Percentiles rank a stretch among this genome's conserved stretches.
Conservation (phyloP, 139 green algal genomes). For the Chlorokybus atmophyticus region DNA sequence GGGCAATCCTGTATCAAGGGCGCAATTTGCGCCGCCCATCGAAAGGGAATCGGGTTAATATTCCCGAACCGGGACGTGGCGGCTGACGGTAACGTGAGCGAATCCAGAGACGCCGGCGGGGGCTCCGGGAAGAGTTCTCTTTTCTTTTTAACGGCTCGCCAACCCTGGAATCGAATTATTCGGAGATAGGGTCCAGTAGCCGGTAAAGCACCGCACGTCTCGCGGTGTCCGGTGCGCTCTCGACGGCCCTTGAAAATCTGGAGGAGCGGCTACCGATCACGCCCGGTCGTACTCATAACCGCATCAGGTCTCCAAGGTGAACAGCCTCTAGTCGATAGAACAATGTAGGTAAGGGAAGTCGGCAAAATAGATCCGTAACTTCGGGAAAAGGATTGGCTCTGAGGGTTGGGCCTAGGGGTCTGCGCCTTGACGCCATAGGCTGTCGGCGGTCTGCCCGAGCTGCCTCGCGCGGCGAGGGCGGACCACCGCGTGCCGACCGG, state of each 20-base stretch:
- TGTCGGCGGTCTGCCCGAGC: slow-evolving; percentile 51
- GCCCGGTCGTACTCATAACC: slow-evolving; percentile 83
- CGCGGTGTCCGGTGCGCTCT: slow-evolving; percentile 65
- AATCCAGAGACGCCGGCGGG: slow-evolving; percentile 65
- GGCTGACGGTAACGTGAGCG: slow-evolving; percentile 68
- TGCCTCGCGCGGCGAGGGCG: slow-evolving; percentile 41
- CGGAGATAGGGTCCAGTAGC: slow-evolving; percentile 70
- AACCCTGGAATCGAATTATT: slow-evolving; percentile 74
- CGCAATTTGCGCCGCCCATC: slow-evolving; percentile 54
- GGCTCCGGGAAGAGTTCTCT: slow-evolving; percentile 82
- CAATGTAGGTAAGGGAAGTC: slow-evolving; percentile 92
- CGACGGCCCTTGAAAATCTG: slow-evolving; percentile 79
- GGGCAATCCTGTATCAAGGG: slow-evolving; percentile 73
- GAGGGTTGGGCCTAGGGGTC: slow-evolving; percentile 68
- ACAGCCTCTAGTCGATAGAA: slow-evolving; percentile 90
- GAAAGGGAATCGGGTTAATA: slow-evolving; percentile 88
- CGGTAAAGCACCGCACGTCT: slow-evolving; percentile 74
- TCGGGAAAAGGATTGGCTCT: slow-evolving; percentile 92
- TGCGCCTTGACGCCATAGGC: slow-evolving; percentile 40
- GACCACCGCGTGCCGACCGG: slow-evolving; percentile 41
- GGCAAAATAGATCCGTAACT: slow-evolving; percentile 92
- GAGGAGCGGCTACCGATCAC: slow-evolving; percentile 57
- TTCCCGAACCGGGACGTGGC: slow-evolving; percentile 78
- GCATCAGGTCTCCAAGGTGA: slow-evolving; percentile 94
- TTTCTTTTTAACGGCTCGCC: slow-evolving; percentile 85